Evolutionary conservation across 176 grass and related monocot species (phyloP).

Genomic region (Zea mays): DNA sequence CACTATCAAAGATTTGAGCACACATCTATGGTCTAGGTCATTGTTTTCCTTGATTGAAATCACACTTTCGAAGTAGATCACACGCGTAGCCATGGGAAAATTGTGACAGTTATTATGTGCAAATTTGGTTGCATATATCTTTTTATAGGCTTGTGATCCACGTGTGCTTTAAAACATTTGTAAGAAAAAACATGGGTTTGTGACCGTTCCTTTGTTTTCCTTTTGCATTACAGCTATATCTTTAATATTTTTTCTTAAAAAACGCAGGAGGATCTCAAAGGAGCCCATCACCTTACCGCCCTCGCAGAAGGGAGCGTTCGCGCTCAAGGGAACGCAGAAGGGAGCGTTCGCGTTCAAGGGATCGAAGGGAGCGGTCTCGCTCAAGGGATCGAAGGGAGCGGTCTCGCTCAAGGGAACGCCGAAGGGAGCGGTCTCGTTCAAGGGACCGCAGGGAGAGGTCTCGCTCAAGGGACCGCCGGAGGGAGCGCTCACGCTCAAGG

Average conservation of each 20-base stretch:
- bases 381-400: constrained; percentile 48
- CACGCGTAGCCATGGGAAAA: neutral
- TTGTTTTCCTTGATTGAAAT: neutral
- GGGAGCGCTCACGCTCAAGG: constrained; percentile 39
- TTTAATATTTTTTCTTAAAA: neutral
- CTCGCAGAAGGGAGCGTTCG: constrained; percentile 62
- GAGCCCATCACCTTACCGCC: constrained; percentile 37
- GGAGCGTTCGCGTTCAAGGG: constrained; percentile 27
- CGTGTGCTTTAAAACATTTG: neutral
- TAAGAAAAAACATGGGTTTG: neutral
- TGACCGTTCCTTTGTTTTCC: neutral
- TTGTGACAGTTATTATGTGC: neutral
- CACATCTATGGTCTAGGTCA: neutral
- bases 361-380: constrained; percentile 39
- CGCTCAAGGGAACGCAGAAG: constrained; percentile 40
- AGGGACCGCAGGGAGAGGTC: constrained; percentile 37
- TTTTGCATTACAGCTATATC: neutral
- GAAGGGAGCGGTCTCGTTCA: constrained; percentile 37
- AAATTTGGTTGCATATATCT: neutral
- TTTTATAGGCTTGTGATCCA: constrained; percentile 5
- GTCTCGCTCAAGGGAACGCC: constrained; percentile 38
- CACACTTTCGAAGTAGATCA: neutral
- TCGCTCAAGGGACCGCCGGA: constrained; percentile 32
- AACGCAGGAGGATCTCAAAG: constrained; percentile 46
- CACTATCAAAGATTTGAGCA: neutral